phyloP scores from a whole-genome alignment of 2,329 filamentous ascomycete genomes.

The Claviceps sorghi region DNA sequence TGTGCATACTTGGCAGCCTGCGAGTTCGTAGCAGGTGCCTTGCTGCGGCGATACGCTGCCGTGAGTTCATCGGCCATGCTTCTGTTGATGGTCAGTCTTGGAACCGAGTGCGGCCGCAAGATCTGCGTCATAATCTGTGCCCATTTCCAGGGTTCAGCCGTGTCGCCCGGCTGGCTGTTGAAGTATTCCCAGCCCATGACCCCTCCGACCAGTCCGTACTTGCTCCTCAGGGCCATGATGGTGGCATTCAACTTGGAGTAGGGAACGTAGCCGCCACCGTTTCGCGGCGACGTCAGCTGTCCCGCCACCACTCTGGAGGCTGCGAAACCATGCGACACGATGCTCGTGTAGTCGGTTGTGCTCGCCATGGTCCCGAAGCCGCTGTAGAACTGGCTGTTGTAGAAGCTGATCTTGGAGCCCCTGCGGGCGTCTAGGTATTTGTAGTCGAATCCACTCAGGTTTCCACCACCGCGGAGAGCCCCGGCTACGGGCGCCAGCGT shows the following conservation, averaged over 20 bases:
- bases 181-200: slow-evolving; percentile 92
- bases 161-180: slow-evolving; percentile 41
- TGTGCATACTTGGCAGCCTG: not conserved
- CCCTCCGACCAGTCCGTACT: slow-evolving; percentile 59
- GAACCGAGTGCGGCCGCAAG: slow-evolving; percentile 12
- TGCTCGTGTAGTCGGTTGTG: slow-evolving; percentile 27
- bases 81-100: slow-evolving; percentile 5
- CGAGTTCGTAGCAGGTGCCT: not conserved
- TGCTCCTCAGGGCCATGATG: slow-evolving; percentile 22
- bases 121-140: slow-evolving; percentile 30
- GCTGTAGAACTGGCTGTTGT: slow-evolving; percentile 82
- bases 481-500: slow-evolving; percentile 68
- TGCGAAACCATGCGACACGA: slow-evolving; percentile 48
- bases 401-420: slow-evolving; percentile 56
- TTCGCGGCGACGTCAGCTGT: slow-evolving; percentile 57
- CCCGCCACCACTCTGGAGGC: slow-evolving; percentile 61
- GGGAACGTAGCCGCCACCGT: slow-evolving; percentile 39
- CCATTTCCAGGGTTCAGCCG: slow-evolving; percentile 58
- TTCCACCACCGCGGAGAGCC: slow-evolving; percentile 39
- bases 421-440: slow-evolving; percentile 49
- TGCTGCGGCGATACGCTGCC: slow-evolving; percentile 1
- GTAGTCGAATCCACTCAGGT: slow-evolving; percentile 70
- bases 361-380: slow-evolving; percentile 51
- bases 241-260: slow-evolving; percentile 30
- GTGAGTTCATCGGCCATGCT: slow-evolving; percentile 6